These are phyloP conservation scores for Mycena indigotica DNA, from an alignment of 768 basidiomycete genomes.

Conservation along the genomic window DNA sequence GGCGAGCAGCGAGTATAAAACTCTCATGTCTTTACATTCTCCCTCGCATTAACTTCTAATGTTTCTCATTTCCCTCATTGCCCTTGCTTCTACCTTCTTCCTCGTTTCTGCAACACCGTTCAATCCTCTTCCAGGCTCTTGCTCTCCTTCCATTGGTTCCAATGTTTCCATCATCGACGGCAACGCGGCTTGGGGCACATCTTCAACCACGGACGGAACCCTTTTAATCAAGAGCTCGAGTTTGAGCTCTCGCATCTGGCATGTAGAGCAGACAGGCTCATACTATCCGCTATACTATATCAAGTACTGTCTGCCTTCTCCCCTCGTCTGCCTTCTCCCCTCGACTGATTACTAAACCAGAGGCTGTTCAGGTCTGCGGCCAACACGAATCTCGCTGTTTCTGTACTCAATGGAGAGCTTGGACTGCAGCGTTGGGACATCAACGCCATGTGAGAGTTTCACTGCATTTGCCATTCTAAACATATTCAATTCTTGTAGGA, in stretches of 20 bases:
- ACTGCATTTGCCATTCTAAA: not conserved
- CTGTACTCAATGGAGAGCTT: not conserved
- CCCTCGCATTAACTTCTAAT: not conserved
- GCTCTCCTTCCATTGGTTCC: not conserved
- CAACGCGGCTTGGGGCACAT: slow-evolving; percentile 2
- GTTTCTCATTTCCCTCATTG: not conserved
- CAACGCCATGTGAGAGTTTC: not conserved
- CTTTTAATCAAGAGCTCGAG: not conserved
- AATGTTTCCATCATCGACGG: slow-evolving; percentile 5
- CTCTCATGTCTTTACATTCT: not conserved
- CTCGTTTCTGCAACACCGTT: not conserved
- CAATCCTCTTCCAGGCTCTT: not conserved
- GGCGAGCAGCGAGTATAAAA: too few species aligned
- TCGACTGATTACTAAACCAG: not conserved
- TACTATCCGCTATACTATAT: not conserved
- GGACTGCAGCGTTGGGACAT: not conserved
- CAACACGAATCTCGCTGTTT: not conserved
- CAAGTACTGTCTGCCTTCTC: not conserved
- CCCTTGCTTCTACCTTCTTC: not conserved
- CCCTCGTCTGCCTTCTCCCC: not conserved
- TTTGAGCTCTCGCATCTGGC: not conserved
- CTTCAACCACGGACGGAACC: slow-evolving; percentile 1
- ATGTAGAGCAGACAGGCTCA: slow-evolving; percentile 8
- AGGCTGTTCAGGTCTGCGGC: not conserved
- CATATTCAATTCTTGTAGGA: not conserved